A percentile compares a stretch with the other conserved stretches of the same genome.
phyloP scores from a whole-genome alignment of 2,329 filamentous ascomycete species.

The Trichoderma citrinoviride region DNA sequence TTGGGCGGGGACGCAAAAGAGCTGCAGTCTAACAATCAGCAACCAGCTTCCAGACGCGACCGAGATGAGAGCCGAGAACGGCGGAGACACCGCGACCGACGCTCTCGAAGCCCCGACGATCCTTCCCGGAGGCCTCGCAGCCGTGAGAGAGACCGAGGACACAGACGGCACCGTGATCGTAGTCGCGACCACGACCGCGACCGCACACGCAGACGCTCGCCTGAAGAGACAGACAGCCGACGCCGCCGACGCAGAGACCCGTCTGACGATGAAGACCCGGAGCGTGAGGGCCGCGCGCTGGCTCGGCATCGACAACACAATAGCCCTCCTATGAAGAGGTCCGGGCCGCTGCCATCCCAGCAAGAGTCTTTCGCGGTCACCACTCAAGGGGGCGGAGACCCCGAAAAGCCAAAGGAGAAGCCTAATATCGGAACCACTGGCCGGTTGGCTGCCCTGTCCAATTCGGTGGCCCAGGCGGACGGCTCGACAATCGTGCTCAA shows the following conservation, averaged over 20 bases:
- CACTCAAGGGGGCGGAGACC: conserved; percentile 39
- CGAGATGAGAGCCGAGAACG: conserved; percentile 29
- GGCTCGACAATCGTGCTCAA: conserved; percentile 80
- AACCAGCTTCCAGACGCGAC: conserved; percentile 27
- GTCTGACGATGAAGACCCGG: conserved; percentile 25
- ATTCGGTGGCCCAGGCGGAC: conserved; percentile 67
- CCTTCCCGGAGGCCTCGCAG: conserved; percentile 23
- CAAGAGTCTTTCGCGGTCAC: conserved; percentile 59
- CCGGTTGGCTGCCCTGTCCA: conserved; percentile 81
- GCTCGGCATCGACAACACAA: conserved; percentile 25
- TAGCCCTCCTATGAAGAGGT: conserved; percentile 31
- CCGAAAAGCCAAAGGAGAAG: conserved; percentile 71
- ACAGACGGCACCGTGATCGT: conserved; percentile 25
- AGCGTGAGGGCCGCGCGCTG: conserved; percentile 22
- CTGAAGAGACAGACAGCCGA: conserved; percentile 32
- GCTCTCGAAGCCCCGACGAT: conserved; percentile 35
- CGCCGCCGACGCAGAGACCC: conserved; percentile 25
- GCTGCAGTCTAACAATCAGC: conserved; percentile 23
- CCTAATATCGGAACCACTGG: conserved; percentile 83
- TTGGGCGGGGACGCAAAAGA: conserved; percentile 23
- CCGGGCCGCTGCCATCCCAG: conserved; percentile 59
- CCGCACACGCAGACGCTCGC: conserved; percentile 34
- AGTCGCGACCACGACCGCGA: conserved; percentile 30
- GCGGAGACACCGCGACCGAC: conserved; percentile 32
- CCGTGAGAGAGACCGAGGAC: conserved; percentile 10